These are phyloP conservation scores for Dioscorea dumetorum DNA, from an alignment of 106 monocot genomes.

Conservation along the genomic window DNA sequence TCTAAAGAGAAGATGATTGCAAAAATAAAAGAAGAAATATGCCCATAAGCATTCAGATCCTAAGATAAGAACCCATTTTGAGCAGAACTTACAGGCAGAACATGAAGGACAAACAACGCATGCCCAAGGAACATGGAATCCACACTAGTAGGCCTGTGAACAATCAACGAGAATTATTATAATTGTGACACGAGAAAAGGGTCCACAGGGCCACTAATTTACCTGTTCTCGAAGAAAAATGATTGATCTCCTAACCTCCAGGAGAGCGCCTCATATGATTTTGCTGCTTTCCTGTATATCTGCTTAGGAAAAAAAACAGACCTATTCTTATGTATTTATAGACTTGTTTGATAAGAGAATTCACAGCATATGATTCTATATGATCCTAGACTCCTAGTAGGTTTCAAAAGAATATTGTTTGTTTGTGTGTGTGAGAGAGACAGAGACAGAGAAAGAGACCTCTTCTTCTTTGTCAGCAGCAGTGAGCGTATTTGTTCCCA, in stretches of 20 bases:
- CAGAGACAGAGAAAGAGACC: constrained; percentile 25
- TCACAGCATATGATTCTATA: too few species aligned
- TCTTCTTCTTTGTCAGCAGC: constrained; percentile 71
- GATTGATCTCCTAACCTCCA: constrained; percentile 56
- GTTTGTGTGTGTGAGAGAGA: neutral
- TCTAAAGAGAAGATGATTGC: too few species aligned
- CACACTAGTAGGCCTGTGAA: constrained; percentile 78
- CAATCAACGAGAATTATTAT: constrained; percentile 9
- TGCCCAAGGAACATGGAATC: constrained; percentile 96
- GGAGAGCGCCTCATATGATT: constrained; percentile 77
- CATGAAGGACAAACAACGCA: constrained; percentile 82
- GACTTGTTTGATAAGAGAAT: too few species aligned
- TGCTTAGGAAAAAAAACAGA: constrained; percentile 16
- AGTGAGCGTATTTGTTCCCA: constrained; percentile 51
- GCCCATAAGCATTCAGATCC: too few species aligned
- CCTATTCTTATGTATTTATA: neutral
- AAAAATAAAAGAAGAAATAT: too few species aligned
- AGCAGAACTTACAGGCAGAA: constrained; percentile 55
- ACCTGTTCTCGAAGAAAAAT: constrained; percentile 91
- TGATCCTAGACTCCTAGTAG: too few species aligned
- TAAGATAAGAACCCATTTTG: too few species aligned
- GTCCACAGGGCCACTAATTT: neutral
- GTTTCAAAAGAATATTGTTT: too few species aligned
- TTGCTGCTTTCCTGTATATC: constrained; percentile 68
- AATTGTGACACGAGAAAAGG: neutral